Conservation (phyloP, 2,329 filamentous ascomycete species). For the Colletotrichum lupini region DNA sequence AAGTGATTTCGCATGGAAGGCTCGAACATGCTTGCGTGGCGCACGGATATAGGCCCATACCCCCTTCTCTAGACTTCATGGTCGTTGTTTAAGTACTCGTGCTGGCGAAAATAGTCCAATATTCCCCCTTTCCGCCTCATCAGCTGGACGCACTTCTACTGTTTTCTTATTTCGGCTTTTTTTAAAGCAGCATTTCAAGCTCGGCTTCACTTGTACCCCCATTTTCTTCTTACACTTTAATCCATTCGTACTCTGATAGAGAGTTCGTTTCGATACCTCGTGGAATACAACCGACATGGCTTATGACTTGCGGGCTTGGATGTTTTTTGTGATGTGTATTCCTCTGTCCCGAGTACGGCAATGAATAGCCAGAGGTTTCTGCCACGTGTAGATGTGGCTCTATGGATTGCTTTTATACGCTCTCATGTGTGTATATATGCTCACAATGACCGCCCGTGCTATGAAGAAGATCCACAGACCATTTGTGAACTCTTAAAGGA, state of each 20-base stretch:
- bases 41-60: slow-evolving; percentile 31
- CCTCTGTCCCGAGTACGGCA: neutral
- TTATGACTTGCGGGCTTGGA: slow-evolving; percentile 41
- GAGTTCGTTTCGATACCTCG: slow-evolving; percentile 56
- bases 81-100: slow-evolving; percentile 32
- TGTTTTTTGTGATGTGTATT: slow-evolving; percentile 47
- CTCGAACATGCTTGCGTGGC: slow-evolving; percentile 23
- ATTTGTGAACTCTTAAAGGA: slow-evolving; percentile 10
- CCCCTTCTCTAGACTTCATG: slow-evolving; percentile 12
- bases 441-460: slow-evolving; percentile 22
- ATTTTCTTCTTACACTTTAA: slow-evolving; percentile 43
- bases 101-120: slow-evolving; percentile 34
- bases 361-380: neutral
- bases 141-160: slow-evolving; percentile 53
- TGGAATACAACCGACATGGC: slow-evolving; percentile 36
- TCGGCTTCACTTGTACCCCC: slow-evolving; percentile 37
- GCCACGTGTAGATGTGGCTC: neutral
- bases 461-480: slow-evolving; percentile 8
- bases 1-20: slow-evolving; percentile 12
- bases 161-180: slow-evolving; percentile 47
- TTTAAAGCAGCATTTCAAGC: slow-evolving; percentile 41
- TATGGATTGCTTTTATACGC: slow-evolving; percentile 15
- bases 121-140: slow-evolving; percentile 45
- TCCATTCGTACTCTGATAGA: slow-evolving; percentile 51
- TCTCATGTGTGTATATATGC: slow-evolving; percentile 17